Conservation (phyloP, 1,284 basidiomycete genomes). For the Sanghuangporus baumii region DNA sequence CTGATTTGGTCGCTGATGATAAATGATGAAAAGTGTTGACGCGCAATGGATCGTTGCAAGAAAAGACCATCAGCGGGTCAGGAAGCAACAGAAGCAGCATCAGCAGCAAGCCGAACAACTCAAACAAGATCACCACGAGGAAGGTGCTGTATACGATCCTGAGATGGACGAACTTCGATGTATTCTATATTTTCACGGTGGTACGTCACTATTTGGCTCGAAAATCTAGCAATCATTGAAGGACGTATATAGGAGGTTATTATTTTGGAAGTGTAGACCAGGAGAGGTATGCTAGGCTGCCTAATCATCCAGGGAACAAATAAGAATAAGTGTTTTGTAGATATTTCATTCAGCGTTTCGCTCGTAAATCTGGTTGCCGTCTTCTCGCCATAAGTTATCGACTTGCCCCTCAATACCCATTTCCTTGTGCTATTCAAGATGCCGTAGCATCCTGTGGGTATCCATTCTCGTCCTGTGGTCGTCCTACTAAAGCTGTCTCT, state of each 20-base stretch:
- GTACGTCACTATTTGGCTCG: conserved; percentile 29
- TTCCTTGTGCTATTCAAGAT: conserved; percentile 92
- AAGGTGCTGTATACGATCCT: conserved; percentile 28
- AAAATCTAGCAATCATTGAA: background rate
- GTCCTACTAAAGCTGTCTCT: conserved; percentile 26
- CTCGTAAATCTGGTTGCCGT: conserved; percentile 85
- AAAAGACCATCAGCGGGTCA: conserved; percentile 65
- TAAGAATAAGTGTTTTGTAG: conserved; percentile 34
- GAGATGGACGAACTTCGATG: conserved; percentile 85
- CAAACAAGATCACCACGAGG: conserved; percentile 24
- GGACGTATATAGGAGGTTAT: conserved; percentile 53
- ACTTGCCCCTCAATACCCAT: conserved; percentile 91
- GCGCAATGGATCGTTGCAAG: conserved; percentile 86
- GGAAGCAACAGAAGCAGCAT: conserved; percentile 48
- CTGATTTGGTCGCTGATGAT: background rate
- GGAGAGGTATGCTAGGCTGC: conserved; percentile 43
- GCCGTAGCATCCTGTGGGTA: conserved; percentile 73
- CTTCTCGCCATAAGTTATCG: conserved; percentile 90
- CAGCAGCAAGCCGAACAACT: conserved; percentile 30
- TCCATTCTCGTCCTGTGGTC: background rate
- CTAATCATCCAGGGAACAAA: conserved; percentile 7
- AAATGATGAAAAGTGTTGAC: conserved; percentile 52
- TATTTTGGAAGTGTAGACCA: conserved; percentile 81
- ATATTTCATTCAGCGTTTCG: conserved; percentile 80
- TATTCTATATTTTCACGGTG: conserved; percentile 82